Evolutionary conservation across 2,329 filamentous ascomycete species (phyloP).

Genomic region (Colletotrichum horii): DNA sequence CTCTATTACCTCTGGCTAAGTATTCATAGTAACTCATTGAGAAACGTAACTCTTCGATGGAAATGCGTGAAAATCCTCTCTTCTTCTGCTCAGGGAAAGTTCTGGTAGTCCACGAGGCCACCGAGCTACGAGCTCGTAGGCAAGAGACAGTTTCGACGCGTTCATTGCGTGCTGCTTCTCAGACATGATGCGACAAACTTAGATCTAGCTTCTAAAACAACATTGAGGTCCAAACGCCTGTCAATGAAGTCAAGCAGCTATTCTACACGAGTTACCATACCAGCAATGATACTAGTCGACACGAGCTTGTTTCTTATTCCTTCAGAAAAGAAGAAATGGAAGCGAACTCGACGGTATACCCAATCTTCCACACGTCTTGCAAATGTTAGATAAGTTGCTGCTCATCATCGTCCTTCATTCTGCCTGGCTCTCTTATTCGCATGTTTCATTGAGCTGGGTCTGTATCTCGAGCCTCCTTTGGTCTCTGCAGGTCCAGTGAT

Average conservation of each 20-base stretch:
- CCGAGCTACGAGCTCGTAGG: fast-evolving
- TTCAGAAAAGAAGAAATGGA: neutral
- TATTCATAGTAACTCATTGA: neutral
- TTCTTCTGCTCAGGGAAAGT: neutral
- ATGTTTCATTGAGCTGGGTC: neutral
- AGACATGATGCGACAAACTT: neutral
- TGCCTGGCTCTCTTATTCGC: neutral
- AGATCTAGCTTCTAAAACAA: neutral
- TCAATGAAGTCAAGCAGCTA: neutral
- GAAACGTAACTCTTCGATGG: neutral
- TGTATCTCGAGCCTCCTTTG: neutral
- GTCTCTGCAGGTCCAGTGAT: neutral
- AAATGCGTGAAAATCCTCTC: neutral
- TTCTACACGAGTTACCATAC: neutral
- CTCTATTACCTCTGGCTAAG: neutral
- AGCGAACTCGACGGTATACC: neutral
- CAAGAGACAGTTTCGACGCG: neutral
- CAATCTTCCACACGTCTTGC: neutral
- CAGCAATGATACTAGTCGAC: neutral
- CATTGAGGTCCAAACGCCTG: neutral
- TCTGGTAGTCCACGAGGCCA: neutral
- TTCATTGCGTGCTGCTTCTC: neutral
- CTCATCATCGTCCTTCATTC: neutral
- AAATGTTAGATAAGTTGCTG: neutral
- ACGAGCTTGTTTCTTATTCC: neutral